Conservation (phyloP, 257 asterid genomes). For the Leonotis leonurus region DNA sequence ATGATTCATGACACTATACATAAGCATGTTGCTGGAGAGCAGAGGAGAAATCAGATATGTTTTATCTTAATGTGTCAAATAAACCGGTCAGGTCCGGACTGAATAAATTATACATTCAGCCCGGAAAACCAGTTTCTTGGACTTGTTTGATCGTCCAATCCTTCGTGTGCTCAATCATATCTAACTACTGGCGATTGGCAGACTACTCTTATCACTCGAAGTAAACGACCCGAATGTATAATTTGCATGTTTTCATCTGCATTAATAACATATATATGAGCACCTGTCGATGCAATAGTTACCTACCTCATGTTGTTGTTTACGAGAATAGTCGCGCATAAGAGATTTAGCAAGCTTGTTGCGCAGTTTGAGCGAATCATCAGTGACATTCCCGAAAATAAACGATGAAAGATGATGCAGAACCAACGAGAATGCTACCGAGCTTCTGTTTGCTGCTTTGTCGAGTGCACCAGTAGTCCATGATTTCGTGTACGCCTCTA, state of each 20-base stretch:
- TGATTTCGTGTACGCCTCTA: conserved; percentile 74
- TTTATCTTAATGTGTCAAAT: not conserved
- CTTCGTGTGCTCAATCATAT: not conserved
- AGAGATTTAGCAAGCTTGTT: conserved; percentile 63
- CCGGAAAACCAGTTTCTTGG: not conserved
- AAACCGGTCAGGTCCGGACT: not conserved
- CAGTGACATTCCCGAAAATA: conserved; percentile 37
- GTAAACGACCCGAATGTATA: not conserved
- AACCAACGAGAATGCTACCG: conserved; percentile 52
- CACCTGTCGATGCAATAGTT: not conserved
- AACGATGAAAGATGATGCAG: conserved; percentile 76
- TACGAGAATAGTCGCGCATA: conserved; percentile 65
- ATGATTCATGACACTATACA: not conserved
- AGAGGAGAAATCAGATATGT: not conserved
- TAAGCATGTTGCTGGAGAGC: not conserved
- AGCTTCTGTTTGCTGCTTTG: conserved; percentile 57
- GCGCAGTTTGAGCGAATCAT: conserved; percentile 38
- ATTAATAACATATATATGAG: not conserved
- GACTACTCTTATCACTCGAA: too few relatives aligned
- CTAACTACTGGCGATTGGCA: too few relatives aligned
- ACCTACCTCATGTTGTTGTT: conserved; percentile 71
- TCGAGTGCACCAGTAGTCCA: conserved; percentile 90
- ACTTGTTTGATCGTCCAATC: not conserved
- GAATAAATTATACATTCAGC: not conserved
- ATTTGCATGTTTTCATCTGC: not conserved